These are phyloP conservation scores for Leishmania tropica DNA, from an alignment of 208 protist species.

Conservation along the genomic window DNA sequence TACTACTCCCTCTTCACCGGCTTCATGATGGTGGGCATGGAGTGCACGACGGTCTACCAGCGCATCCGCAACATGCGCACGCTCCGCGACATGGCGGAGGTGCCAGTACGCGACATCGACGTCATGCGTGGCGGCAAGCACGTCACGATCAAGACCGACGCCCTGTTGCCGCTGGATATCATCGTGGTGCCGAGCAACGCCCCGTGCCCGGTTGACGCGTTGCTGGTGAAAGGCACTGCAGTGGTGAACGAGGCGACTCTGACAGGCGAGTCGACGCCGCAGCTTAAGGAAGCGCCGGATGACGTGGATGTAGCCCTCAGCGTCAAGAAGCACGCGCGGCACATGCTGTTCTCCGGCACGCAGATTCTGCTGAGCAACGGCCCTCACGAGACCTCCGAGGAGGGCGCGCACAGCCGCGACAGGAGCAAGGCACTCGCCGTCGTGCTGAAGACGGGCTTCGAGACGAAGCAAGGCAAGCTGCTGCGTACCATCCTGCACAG, in stretches of 20 bases:
- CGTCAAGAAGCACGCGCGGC: conserved; percentile 87
- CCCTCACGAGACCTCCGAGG: conserved; percentile 43
- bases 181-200: conserved; percentile 84
- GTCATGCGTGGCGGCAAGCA: conserved; percentile 73
- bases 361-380: conserved; percentile 92
- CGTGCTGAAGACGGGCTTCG: conserved; percentile 99
- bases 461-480: conserved; percentile 98
- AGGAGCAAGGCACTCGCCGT: conserved; percentile 85
- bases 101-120: conserved; percentile 78
- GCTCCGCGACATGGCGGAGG: conserved; percentile 93
- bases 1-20: conserved; percentile 98
- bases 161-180: conserved; percentile 96
- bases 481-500: conserved; percentile 94
- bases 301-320: conserved; percentile 64
- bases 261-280: conserved; percentile 99
- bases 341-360: conserved; percentile 96
- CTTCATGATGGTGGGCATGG: conserved; percentile 97
- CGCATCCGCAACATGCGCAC: conserved; percentile 94
- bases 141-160: conserved; percentile 56
- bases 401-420: conserved; percentile 21
- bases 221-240: conserved; percentile 95
- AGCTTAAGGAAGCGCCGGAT: conserved; percentile 94
- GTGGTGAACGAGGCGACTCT: conserved; percentile 99
- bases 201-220: conserved; percentile 93
- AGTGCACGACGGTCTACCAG: conserved; percentile 95